Evolutionary conservation across 2,329 filamentous ascomycete species (phyloP).

Genomic region (Colletotrichum sp.): DNA sequence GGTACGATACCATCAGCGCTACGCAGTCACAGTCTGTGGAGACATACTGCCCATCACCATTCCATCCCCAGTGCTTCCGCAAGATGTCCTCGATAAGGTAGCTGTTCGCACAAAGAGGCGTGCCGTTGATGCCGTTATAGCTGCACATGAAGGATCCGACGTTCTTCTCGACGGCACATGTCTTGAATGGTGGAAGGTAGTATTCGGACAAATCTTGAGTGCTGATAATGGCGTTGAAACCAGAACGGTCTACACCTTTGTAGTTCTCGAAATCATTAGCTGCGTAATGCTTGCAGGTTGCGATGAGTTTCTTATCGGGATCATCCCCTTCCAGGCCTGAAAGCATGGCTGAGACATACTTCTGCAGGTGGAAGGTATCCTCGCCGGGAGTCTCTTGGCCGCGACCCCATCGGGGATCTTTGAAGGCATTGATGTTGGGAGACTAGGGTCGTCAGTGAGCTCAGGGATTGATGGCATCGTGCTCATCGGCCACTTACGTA

Average conservation of each 20-base stretch:
- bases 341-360: constrained; percentile 58
- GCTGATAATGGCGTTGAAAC: constrained; percentile 61
- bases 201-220: constrained; percentile 71
- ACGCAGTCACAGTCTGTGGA: constrained; percentile 65
- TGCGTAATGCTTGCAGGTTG: constrained; percentile 65
- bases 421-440: constrained; percentile 71
- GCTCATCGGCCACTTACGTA: constrained; percentile 39
- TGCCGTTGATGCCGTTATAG: constrained; percentile 70
- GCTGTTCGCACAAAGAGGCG: constrained; percentile 66
- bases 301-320: constrained; percentile 45
- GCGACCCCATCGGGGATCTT: constrained; percentile 67
- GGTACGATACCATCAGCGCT: constrained; percentile 11
- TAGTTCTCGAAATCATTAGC: constrained; percentile 61
- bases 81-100: constrained; percentile 69
- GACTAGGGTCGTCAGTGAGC: constrained; percentile 34
- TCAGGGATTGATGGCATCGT: accelerated
- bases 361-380: constrained; percentile 54
- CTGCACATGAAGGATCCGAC: constrained; percentile 67
- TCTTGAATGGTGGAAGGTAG: constrained; percentile 70
- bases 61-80: constrained; percentile 70
- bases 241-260: constrained; percentile 46
- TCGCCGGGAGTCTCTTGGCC: constrained; percentile 67
- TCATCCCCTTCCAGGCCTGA: constrained; percentile 52
- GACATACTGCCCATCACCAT: constrained; percentile 64
- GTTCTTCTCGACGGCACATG: constrained; percentile 63